phyloP scores from a whole-genome alignment of 177 flowering plant genomes.

The Vitis hybrid region DNA sequence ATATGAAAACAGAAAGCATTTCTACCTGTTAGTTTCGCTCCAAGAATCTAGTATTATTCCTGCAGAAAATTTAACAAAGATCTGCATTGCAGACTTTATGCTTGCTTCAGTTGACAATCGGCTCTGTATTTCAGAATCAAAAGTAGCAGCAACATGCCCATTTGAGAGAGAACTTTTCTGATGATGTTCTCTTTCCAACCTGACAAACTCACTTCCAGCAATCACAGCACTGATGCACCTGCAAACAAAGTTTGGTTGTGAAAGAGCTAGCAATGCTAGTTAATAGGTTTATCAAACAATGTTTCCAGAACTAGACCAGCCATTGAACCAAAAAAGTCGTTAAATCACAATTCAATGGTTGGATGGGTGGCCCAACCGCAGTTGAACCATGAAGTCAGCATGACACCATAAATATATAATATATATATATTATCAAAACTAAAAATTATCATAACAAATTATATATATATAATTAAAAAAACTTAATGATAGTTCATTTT shows the following conservation, averaged over 20 bases:
- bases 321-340: background rate
- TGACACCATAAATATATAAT: too few relatives aligned
- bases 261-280: background rate
- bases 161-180: constrained; percentile 53
- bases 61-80: constrained; percentile 71
- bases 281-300: too few relatives aligned
- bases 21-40: constrained; percentile 77
- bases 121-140: constrained; percentile 53
- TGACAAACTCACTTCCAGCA: constrained; percentile 84
- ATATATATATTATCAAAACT: too few relatives aligned
- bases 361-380: too few relatives aligned
- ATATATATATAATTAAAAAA: too few relatives aligned
- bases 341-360: too few relatives aligned
- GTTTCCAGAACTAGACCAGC: background rate
- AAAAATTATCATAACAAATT: too few relatives aligned
- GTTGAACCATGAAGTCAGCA: too few relatives aligned
- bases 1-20: background rate
- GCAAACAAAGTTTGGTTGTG: constrained; percentile 17
- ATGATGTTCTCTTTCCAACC: constrained; percentile 78
- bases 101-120: constrained; percentile 62
- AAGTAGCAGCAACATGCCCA: constrained; percentile 49
- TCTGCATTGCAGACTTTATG: constrained; percentile 78
- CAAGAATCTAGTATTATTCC: constrained; percentile 78
- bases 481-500: too few relatives aligned
- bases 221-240: constrained; percentile 93